phyloP scores from a whole-genome alignment of 192 early-diverging fungal genomes.

The Coemansia sp. region DNA sequence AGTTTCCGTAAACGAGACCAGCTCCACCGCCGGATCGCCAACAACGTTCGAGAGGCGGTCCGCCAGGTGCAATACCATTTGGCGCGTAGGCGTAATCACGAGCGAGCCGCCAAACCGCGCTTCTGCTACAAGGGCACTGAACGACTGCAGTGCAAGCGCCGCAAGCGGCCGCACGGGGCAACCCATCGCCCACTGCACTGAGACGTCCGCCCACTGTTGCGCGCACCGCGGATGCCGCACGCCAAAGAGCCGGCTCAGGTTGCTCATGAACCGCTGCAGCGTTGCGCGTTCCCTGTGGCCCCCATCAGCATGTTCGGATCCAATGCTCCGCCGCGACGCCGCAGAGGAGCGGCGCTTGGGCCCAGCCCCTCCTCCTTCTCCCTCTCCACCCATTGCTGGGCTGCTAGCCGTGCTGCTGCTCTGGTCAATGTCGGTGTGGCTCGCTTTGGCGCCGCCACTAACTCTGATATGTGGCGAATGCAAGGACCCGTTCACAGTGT shows the following conservation, averaged over 20 bases:
- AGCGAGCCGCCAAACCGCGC: conserved; percentile 37
- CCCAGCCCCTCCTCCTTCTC: background rate
- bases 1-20: conserved; percentile 35
- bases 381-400: background rate
- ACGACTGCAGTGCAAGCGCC: conserved; percentile 30
- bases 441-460: background rate
- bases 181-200: conserved; percentile 53
- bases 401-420: background rate
- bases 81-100: conserved; percentile 44
- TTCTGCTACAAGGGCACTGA: conserved; percentile 37
- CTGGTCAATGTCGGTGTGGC: background rate
- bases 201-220: conserved; percentile 37
- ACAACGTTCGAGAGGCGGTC: conserved; percentile 54
- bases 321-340: conserved; percentile 24
- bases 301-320: conserved; percentile 10
- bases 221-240: conserved; percentile 28
- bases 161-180: conserved; percentile 41
- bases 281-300: conserved; percentile 21
- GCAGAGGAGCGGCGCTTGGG: conserved; percentile 22
- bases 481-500: background rate
- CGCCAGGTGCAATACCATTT: conserved; percentile 40
- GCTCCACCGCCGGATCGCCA: conserved; percentile 28
- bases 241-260: conserved; percentile 39
- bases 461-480: background rate
- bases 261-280: conserved; percentile 38